A percentile compares a stretch with the other conserved stretches of the same genome.
phyloP scores from a whole-genome alignment of 1,139 yeast genomes.

The Magnusiomyces magnusii region DNA sequence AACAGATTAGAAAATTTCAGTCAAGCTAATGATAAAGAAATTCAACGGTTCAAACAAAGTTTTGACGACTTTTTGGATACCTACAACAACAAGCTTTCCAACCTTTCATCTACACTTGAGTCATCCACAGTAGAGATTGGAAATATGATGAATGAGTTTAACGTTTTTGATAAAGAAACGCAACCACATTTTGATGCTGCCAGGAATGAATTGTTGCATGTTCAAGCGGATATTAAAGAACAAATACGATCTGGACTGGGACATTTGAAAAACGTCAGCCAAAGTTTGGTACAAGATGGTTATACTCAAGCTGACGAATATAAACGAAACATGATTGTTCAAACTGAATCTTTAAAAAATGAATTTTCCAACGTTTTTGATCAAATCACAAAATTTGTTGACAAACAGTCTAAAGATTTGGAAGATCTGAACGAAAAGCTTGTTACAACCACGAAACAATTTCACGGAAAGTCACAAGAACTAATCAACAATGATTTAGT shows the following conservation, averaged over 20 bases:
- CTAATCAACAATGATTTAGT: neutral
- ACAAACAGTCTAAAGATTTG: conserved; percentile 9
- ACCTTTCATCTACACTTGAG: neutral
- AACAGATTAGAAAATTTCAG: conserved; percentile 9
- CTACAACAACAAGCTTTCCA: conserved; percentile 18
- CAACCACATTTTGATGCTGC: conserved; percentile 18
- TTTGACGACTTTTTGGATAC: conserved; percentile 13
- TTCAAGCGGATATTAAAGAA: conserved; percentile 21
- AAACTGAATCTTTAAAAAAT: neutral
- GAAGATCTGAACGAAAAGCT: conserved; percentile 4
- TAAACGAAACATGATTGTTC: neutral
- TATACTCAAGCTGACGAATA: conserved; percentile 4
- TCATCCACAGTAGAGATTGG: conserved; percentile 10
- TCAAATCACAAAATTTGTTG: conserved; percentile 10
- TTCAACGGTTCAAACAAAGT: conserved; percentile 6
- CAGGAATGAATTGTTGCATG: conserved; percentile 19
- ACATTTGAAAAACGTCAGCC: conserved; percentile 18
- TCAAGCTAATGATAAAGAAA: neutral
- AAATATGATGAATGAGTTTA: conserved; percentile 15
- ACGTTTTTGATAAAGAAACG: conserved; percentile 15
- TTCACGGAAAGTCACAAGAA: neutral
- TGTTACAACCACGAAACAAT: neutral
- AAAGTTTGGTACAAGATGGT: conserved; percentile 15
- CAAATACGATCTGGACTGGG: conserved; percentile 20
- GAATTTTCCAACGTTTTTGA: conserved; percentile 4